Evolutionary conservation across 2,329 filamentous ascomycete genomes (phyloP).

Genomic region (Sphaceloma murrayae): DNA sequence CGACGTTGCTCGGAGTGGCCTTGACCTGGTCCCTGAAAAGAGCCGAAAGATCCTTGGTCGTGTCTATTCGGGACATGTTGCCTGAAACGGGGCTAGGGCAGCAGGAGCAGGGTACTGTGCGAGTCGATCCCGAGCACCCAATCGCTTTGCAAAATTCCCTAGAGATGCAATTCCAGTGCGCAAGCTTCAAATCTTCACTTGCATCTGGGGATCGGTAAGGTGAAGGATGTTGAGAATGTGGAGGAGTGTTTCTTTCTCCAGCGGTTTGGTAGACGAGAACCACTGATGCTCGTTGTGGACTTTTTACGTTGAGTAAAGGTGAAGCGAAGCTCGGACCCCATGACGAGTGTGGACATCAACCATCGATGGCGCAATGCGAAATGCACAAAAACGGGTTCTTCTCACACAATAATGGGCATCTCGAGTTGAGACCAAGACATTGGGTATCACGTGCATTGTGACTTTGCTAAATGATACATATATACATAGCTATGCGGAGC

Average conservation of each 20-base stretch:
- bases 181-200: conserved; percentile 1
- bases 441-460: conserved; percentile 5
- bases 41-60: conserved; percentile 59
- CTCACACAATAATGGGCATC: too few relatives aligned
- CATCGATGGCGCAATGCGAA: not conserved
- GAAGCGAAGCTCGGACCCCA: conserved; percentile 7
- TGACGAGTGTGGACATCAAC: conserved; percentile 8
- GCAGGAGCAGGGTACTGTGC: too few relatives aligned
- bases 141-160: not conserved
- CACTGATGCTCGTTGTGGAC: not conserved
- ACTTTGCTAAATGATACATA: conserved; percentile 15
- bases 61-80: conserved; percentile 45
- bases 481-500: conserved; percentile 12
- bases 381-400: not conserved
- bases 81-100: conserved; percentile 8
- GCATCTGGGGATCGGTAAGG: not conserved
- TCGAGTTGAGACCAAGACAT: not conserved
- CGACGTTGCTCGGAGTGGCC: conserved; percentile 58
- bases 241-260: conserved; percentile 3
- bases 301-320: conserved; percentile 13
- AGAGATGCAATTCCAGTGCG: not conserved
- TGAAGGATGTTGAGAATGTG: not conserved
- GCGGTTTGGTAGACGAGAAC: conserved; percentile 1
- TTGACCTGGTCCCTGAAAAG: conserved; percentile 61
- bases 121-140: conserved; percentile 9